phyloP scores from a whole-genome alignment of 2,329 filamentous ascomycete species.

The Neopestalotiopsis sp. region DNA sequence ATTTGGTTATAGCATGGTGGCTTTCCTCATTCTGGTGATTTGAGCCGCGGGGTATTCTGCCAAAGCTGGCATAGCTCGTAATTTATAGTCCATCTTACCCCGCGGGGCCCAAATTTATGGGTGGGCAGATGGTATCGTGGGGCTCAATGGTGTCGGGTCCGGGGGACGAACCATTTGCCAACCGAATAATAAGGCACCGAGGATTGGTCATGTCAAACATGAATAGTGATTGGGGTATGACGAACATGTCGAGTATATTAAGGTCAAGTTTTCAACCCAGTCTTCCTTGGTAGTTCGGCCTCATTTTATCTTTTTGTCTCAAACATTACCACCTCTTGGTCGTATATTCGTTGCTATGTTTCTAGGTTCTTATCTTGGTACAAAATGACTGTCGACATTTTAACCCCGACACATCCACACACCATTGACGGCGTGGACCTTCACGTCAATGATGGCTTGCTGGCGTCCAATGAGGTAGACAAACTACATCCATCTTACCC shows the following conservation, averaged over 20 bases:
- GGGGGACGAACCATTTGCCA: not conserved
- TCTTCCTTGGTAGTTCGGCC: no score
- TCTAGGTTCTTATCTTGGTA: not conserved
- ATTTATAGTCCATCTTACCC: not conserved
- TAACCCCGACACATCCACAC: not conserved
- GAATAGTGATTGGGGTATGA: no score
- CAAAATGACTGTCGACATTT: not conserved
- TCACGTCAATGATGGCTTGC: not conserved
- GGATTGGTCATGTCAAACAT: no score
- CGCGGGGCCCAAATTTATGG: not conserved
- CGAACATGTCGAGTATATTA: no score
- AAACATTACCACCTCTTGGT: not conserved
- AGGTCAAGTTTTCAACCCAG: no score
- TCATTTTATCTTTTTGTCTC: not conserved
- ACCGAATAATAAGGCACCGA: not conserved
- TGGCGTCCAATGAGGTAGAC: not conserved
- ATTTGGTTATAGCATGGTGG: no score
- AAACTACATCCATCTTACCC: not conserved
- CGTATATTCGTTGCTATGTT: not conserved
- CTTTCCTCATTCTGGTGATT: not conserved
- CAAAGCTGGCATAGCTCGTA: not conserved
- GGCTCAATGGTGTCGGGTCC: not conserved
- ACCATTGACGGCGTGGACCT: slow-evolving; percentile 22
- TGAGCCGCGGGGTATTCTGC: not conserved
- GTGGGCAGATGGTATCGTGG: not conserved